These are phyloP conservation scores for Cercospora sp. DNA, from an alignment of 2,329 filamentous ascomycete species.

Conservation along the genomic window DNA sequence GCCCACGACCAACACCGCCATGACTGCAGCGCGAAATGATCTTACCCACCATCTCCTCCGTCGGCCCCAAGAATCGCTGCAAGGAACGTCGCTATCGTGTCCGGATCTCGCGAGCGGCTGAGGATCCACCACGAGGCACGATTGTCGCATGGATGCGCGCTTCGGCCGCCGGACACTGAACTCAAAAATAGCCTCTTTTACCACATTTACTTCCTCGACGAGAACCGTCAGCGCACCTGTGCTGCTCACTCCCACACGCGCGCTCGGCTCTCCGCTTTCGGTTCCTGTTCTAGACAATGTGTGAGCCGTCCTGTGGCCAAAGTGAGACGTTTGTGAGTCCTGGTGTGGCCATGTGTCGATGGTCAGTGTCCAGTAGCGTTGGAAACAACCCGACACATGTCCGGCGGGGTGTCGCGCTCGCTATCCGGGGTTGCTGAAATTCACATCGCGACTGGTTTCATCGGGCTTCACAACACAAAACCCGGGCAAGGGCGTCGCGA, in stretches of 20 bases:
- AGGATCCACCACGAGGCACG: slow-evolving; percentile 6
- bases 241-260: neutral
- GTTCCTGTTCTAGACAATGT: neutral
- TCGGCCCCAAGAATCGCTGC: neutral
- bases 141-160: slow-evolving; percentile 13
- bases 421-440: slow-evolving; percentile 1
- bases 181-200: slow-evolving; percentile 18
- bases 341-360: neutral
- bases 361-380: neutral
- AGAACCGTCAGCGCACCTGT: neutral
- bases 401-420: slow-evolving; percentile 3
- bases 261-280: slow-evolving; percentile 13
- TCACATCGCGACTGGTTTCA: neutral
- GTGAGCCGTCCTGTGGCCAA: neutral
- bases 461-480: neutral
- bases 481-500: neutral
- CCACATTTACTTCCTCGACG: neutral
- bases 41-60: neutral
- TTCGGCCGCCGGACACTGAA: slow-evolving; percentile 14
- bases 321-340: neutral
- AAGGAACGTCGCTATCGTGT: slow-evolving; percentile 16
- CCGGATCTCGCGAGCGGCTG: slow-evolving; percentile 8
- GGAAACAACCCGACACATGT: neutral
- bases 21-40: neutral
- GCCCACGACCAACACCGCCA: slow-evolving; percentile 3